A percentile compares a stretch with the other conserved stretches of the same genome.
These are phyloP conservation scores for Sphaerulina populicola DNA, from an alignment of 2,329 filamentous ascomycete species.

Conservation along the genomic window DNA sequence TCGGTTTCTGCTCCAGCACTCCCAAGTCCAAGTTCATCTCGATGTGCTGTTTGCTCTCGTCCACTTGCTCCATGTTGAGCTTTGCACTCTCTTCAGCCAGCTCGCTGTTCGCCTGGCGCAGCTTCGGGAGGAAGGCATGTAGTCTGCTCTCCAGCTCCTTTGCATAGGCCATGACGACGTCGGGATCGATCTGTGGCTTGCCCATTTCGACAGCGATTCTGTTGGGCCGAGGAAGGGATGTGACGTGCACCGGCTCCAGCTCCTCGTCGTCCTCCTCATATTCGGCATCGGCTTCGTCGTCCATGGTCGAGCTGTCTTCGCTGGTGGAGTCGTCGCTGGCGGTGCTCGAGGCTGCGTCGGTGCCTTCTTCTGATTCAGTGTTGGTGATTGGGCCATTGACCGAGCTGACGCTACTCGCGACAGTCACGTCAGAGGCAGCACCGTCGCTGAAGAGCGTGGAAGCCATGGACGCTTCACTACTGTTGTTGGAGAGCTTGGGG, in stretches of 20 bases:
- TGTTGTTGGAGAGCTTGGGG: not conserved
- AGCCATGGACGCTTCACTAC: not conserved
- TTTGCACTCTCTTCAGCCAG: constrained; percentile 21
- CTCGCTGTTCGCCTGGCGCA: constrained; percentile 29
- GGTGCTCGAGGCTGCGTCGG: not conserved
- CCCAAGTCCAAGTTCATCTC: constrained; percentile 33
- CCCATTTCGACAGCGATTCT: not conserved
- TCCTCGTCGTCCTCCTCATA: constrained; percentile 15
- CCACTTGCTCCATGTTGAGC: constrained; percentile 30
- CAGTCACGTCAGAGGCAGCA: not conserved
- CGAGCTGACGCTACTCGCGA: not conserved
- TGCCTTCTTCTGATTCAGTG: not conserved
- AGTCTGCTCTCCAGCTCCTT: constrained; percentile 24
- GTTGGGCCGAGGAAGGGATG: not conserved
- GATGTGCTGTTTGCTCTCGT: constrained; percentile 30
- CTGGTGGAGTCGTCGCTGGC: not conserved
- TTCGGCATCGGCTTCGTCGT: constrained; percentile 10
- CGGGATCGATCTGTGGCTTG: constrained; percentile 15
- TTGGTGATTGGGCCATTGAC: not conserved
- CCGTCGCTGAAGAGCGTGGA: not conserved
- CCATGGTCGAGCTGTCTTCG: constrained; percentile 2
- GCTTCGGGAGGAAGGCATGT: constrained; percentile 28
- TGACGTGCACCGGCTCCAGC: not conserved
- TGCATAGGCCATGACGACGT: constrained; percentile 13
- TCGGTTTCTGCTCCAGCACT: constrained; percentile 27